Conservation (phyloP, 306 rosid species). For the Phaseolus lunatus region DNA sequence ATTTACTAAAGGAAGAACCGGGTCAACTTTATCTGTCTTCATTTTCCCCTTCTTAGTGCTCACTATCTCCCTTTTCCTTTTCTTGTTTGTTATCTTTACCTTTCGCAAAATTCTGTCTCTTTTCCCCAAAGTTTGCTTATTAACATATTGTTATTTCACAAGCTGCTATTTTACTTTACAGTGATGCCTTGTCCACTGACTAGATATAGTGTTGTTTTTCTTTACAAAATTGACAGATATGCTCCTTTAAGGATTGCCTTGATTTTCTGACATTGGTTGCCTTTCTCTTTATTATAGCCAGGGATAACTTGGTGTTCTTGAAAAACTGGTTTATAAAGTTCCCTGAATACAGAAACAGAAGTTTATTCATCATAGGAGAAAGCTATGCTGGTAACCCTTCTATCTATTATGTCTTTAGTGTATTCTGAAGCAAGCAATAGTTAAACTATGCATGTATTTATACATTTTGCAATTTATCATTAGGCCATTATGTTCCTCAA, state of each 20-base stretch:
- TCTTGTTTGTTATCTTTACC: constrained; percentile 39
- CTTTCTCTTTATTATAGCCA: constrained; percentile 59
- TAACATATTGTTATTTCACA: constrained; percentile 45
- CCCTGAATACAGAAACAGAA: constrained; percentile 64
- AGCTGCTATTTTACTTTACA: constrained; percentile 51
- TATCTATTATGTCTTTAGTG: constrained; percentile 11
- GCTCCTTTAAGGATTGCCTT: constrained; percentile 34
- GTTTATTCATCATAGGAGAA: constrained; percentile 74
- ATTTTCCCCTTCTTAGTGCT: neutral
- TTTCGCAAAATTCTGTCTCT: constrained; percentile 46
- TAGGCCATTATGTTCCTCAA: constrained; percentile 89
- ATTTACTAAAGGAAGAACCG: constrained; percentile 10
- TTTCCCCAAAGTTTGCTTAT: constrained; percentile 38
- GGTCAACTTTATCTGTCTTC: constrained; percentile 25
- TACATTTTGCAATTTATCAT: constrained; percentile 25
- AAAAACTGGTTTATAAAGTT: constrained; percentile 72
- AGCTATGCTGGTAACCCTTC: constrained; percentile 71
- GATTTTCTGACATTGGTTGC: constrained; percentile 45
- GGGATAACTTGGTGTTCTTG: constrained; percentile 69
- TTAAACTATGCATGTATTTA: neutral
- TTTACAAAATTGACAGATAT: neutral
- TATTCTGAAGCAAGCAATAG: neutral
- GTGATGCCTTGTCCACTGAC: constrained; percentile 47
- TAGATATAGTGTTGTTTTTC: constrained; percentile 31
- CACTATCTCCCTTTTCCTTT: constrained; percentile 36